Evolutionary conservation across 805 yeast species (phyloP), one percentile per base, ranked within the genome.

Genomic region (Candida nonsorbophila): DNA sequence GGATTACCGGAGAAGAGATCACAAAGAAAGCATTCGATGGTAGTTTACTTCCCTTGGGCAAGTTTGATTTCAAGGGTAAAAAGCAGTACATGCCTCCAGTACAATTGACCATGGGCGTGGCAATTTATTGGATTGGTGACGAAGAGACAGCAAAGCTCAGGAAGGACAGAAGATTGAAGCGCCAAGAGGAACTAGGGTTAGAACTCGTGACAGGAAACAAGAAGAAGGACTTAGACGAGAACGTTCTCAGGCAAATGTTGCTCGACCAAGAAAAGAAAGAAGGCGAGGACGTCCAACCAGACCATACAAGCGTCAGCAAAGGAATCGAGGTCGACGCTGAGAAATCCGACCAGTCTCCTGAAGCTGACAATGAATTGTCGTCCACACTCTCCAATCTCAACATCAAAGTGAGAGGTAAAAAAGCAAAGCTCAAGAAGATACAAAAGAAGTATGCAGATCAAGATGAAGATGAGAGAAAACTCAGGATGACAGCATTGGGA

Each of bases 51-150:
- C 69, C 77, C 1, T 60, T 81, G 4, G 92, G 90, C 3, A 55
- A 66, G 27, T 70, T 88, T 37, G 68, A 69, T 29, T 62, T 72
- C 29, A 64, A 72, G 24, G 72, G 72, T 16, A 67, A 67, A 27
- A 79, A 77, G 45, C 69, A 67, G 12, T 72, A 62, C 40, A 59
- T 88, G 41, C 85, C 88, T 0, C 85, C 96, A 4, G 69, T 80
- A n/a, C 94, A 80, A 42, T 53, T 88, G 45, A 86, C 79, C 1
- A 82, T 92, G 92, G 98, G 98, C 0, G 67, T 88, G 42, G 96
- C 84, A 0, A 69, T 92, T 30, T 46, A 84, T 33, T 85, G 94
- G 83, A 59, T 79, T 34, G 64, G 76, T 1, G 81, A 81, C 35
- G 77, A 72, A 28, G 80, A 72, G 18, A 67, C 69, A 2, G 63